phyloP scores from a whole-genome alignment of 2,329 filamentous ascomycete genomes.

The Beauveria scarabaeidicola region DNA sequence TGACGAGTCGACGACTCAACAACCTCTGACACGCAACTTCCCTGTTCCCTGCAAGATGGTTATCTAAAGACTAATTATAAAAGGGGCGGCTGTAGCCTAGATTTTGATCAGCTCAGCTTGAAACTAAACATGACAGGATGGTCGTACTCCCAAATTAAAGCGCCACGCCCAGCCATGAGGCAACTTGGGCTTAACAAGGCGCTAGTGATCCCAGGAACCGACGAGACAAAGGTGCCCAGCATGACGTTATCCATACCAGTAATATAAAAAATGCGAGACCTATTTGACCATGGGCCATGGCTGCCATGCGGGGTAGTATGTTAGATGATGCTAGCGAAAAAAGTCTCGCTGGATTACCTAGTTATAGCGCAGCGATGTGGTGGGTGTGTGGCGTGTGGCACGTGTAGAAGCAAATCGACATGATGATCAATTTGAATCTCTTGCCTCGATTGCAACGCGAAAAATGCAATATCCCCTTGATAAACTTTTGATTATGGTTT shows the following conservation, averaged over 20 bases:
- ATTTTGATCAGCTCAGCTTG: background rate
- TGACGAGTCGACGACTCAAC: too few species aligned
- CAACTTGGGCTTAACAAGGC: background rate
- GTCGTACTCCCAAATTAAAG: background rate
- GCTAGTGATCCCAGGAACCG: background rate
- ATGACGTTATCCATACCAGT: slow-evolving; percentile 7
- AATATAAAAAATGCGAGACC: slow-evolving; percentile 4
- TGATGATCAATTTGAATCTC: slow-evolving; percentile 2
- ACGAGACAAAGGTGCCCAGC: background rate
- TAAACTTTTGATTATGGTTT: background rate
- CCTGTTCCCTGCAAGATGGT: background rate
- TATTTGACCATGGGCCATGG: background rate
- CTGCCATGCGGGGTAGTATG: slow-evolving; percentile 6
- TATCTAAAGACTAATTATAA: too few species aligned
- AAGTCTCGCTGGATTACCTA: background rate
- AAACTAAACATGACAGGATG: background rate
- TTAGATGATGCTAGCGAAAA: background rate
- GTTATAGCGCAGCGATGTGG: too few species aligned
- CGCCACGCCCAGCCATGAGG: background rate
- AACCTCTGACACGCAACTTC: background rate
- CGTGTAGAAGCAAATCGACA: background rate
- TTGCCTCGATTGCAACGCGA: background rate
- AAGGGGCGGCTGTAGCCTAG: background rate
- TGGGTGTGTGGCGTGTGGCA: too few species aligned
- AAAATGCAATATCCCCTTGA: slow-evolving; percentile 1